These are phyloP conservation scores for Penicillium sp. DNA, from an alignment of 2,329 filamentous ascomycete genomes.

Conservation along the genomic window DNA sequence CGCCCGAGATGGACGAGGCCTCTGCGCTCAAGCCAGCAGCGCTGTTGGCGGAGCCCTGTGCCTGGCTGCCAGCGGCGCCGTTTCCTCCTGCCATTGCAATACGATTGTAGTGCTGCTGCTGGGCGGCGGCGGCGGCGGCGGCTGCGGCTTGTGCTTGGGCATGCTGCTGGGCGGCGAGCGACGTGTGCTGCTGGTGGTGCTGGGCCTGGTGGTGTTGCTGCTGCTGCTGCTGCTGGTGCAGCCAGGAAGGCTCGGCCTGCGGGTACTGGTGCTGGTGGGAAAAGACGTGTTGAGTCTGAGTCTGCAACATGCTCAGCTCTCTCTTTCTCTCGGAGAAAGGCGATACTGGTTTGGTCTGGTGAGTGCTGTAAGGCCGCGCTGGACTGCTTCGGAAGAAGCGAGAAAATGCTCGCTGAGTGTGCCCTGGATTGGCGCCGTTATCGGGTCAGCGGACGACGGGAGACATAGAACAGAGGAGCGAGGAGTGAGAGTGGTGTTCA, in stretches of 20 bases:
- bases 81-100: constrained; percentile 64
- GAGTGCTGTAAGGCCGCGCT: not conserved
- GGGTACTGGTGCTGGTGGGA: constrained; percentile 55
- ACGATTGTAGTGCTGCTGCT: constrained; percentile 64
- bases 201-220: constrained; percentile 35
- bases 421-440: not conserved
- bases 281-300: constrained; percentile 58
- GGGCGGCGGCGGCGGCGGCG: constrained; percentile 36
- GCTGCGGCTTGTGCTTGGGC: constrained; percentile 50
- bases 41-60: constrained; percentile 29
- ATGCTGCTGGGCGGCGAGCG: constrained; percentile 50
- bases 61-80: constrained; percentile 22
- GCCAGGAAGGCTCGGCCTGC: constrained; percentile 43
- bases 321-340: not conserved
- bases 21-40: constrained; percentile 48
- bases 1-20: constrained; percentile 20
- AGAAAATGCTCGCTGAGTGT: constrained; percentile 1
- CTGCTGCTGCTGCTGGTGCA: constrained; percentile 39
- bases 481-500: constrained; percentile 11
- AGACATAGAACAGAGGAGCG: constrained; percentile 1
- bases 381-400: not conserved
- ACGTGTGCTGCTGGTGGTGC: constrained; percentile 39
- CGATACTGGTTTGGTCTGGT: not conserved
- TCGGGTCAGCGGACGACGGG: not conserved
- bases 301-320: constrained; percentile 36